Evolutionary conservation across 495 filamentous ascomycete species (phyloP).

Genomic region (Sordaria brevicollis): DNA sequence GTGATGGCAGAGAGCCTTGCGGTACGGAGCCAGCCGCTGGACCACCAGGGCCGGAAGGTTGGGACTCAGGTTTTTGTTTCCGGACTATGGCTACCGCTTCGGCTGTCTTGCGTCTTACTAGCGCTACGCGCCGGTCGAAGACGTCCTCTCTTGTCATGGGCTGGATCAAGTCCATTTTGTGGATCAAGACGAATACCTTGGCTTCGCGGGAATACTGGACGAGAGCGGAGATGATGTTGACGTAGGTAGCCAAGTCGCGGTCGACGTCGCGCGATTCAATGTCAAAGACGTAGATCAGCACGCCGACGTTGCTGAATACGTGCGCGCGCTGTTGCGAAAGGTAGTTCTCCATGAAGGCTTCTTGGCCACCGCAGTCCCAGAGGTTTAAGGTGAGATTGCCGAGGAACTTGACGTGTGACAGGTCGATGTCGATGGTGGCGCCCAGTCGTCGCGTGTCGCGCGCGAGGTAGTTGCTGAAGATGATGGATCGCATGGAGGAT

Average conservation of each 20-base stretch:
- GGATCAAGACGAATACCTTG: slow-evolving; percentile 83
- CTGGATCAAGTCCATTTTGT: slow-evolving; percentile 98
- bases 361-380: slow-evolving; percentile 98
- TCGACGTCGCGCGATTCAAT: slow-evolving; percentile 91
- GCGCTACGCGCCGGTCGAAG: slow-evolving; percentile 64
- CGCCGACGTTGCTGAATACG: slow-evolving; percentile 92
- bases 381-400: slow-evolving; percentile 94
- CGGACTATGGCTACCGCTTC: slow-evolving; percentile 45
- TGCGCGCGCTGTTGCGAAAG: slow-evolving; percentile 86
- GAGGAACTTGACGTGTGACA: slow-evolving; percentile 95
- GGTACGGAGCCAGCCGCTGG: background rate
- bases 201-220: slow-evolving; percentile 74
- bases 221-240: slow-evolving; percentile 73
- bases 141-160: slow-evolving; percentile 63
- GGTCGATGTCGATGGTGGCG: slow-evolving; percentile 97
- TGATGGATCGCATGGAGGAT: slow-evolving; percentile 95
- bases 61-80: slow-evolving; percentile 15
- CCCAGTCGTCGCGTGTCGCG: slow-evolving; percentile 89
- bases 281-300: slow-evolving; percentile 98
- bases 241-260: slow-evolving; percentile 82
- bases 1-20: slow-evolving; percentile 6
- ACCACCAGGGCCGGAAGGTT: background rate
- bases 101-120: slow-evolving; percentile 66
- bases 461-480: slow-evolving; percentile 96
- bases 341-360: slow-evolving; percentile 97